Percentiles rank a stretch among this genome's conserved stretches.
Evolutionary conservation across 345 rosid species (phyloP).

Genomic region (Syzygium oleosum): DNA sequence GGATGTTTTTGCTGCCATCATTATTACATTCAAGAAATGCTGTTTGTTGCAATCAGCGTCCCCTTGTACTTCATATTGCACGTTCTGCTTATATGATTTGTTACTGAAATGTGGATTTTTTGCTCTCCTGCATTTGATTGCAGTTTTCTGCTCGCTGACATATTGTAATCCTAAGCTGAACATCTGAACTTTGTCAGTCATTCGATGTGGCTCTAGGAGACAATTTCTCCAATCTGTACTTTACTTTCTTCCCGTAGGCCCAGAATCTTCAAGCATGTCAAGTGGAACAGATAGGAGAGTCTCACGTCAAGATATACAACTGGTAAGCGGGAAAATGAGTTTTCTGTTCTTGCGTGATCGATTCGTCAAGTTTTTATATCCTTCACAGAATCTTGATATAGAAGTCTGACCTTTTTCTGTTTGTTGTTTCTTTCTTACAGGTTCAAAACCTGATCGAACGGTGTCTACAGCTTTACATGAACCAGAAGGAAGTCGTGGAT

Average conservation of each 20-base stretch:
- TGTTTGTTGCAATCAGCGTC: not conserved
- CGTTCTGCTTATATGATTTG: not conserved
- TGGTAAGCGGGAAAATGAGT: constrained; percentile 36
- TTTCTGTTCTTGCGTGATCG: not conserved
- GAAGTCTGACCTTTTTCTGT: not conserved
- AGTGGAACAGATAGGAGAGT: constrained; percentile 72
- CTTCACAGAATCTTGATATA: not conserved
- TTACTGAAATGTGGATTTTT: not conserved
- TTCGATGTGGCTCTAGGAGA: not conserved
- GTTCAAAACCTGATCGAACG: constrained; percentile 94
- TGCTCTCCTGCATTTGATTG: not conserved
- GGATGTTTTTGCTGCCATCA: not conserved
- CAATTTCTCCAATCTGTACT: not conserved
- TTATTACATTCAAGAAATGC: not conserved
- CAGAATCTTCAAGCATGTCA: constrained; percentile 38
- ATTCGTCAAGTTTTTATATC: not conserved
- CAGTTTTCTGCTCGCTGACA: not conserved
- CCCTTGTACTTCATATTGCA: not conserved
- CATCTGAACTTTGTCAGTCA: not conserved
- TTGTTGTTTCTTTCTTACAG: constrained; percentile 27
- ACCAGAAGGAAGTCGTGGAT: constrained; percentile 86
- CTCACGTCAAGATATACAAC: constrained; percentile 80
- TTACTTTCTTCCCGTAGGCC: not conserved
- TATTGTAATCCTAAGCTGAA: not conserved
- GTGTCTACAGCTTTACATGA: constrained; percentile 95